Percentiles rank a stretch among this genome's conserved stretches.
Conservation (phyloP, 148 eudicot species). For the Spergularia bocconei region DNA sequence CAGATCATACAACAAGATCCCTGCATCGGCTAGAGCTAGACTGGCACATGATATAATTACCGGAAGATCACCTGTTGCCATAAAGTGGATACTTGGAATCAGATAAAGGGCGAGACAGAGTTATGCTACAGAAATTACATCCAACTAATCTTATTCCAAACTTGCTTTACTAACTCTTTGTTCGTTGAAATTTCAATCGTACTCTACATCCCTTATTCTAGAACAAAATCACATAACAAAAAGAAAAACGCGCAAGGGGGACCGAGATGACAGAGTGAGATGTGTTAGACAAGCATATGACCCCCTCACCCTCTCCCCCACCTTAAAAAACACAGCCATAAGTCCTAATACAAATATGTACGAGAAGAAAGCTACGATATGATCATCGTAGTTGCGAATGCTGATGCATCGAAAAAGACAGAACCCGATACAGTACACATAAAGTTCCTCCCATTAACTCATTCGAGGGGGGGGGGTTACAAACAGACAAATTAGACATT, state of each 20-base stretch:
- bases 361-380: neutral
- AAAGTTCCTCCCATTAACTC: neutral
- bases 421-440: neutral
- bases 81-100: neutral
- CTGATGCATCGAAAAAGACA: neutral
- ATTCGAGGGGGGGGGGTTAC: neutral
- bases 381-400: neutral
- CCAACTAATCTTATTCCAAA: neutral
- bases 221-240: neutral
- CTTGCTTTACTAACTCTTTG: neutral
- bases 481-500: neutral
- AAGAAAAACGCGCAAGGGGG: neutral
- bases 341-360: too few species aligned
- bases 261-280: neutral
- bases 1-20: slow-evolving; percentile 93
- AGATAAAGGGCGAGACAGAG: neutral
- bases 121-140: neutral
- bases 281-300: too few species aligned
- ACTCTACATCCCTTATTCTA: neutral
- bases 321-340: too few species aligned
- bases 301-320: neutral
- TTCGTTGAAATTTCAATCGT: neutral
- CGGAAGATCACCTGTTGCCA: slow-evolving; percentile 84
- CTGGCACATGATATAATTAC: slow-evolving; percentile 95
- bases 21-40: slow-evolving; percentile 97